phyloP scores from a whole-genome alignment of 768 basidiomycete species.

The Hypsizygus marmoreus region DNA sequence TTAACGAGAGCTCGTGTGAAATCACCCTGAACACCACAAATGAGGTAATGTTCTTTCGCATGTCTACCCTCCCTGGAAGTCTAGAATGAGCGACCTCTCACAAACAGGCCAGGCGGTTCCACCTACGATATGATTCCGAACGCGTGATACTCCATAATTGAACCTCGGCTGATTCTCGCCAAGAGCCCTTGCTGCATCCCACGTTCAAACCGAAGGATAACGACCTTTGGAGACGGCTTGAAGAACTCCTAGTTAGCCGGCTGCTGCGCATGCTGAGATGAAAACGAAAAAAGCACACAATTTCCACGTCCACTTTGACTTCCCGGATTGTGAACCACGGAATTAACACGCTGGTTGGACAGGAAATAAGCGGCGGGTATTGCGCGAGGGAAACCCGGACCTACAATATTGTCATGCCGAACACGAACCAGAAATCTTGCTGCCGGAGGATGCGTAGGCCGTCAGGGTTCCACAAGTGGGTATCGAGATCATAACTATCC shows the following conservation, averaged over 20 bases:
- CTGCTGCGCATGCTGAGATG: not conserved
- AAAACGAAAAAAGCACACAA: slow-evolving; percentile 49
- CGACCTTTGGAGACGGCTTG: slow-evolving; percentile 81
- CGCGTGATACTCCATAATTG: slow-evolving; percentile 82
- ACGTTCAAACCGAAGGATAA: slow-evolving; percentile 75
- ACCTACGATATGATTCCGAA: slow-evolving; percentile 82
- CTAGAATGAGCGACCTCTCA: slow-evolving; percentile 1
- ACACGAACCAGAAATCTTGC: slow-evolving; percentile 79
- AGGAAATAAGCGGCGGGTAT: slow-evolving; percentile 10
- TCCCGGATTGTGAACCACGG: slow-evolving; percentile 80
- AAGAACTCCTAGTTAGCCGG: slow-evolving; percentile 9
- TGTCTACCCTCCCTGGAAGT: slow-evolving; percentile 64
- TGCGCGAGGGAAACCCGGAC: slow-evolving; percentile 16
- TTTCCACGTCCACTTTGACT: slow-evolving; percentile 76
- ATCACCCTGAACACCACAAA: slow-evolving; percentile 85
- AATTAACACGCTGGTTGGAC: slow-evolving; percentile 54
- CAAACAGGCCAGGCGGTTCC: slow-evolving; percentile 11
- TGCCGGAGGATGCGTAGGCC: slow-evolving; percentile 60
- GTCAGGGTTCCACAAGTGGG: slow-evolving; percentile 60
- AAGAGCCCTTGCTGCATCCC: slow-evolving; percentile 87
- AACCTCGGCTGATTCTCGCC: slow-evolving; percentile 74
- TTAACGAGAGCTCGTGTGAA: slow-evolving; percentile 76
- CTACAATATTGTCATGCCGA: slow-evolving; percentile 76
- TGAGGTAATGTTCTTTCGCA: slow-evolving; percentile 77
- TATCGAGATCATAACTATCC: slow-evolving; percentile 61